Evolutionary conservation across 352 stramenopile genomes (phyloP).

Genomic region (Lagenidium sp.): DNA sequence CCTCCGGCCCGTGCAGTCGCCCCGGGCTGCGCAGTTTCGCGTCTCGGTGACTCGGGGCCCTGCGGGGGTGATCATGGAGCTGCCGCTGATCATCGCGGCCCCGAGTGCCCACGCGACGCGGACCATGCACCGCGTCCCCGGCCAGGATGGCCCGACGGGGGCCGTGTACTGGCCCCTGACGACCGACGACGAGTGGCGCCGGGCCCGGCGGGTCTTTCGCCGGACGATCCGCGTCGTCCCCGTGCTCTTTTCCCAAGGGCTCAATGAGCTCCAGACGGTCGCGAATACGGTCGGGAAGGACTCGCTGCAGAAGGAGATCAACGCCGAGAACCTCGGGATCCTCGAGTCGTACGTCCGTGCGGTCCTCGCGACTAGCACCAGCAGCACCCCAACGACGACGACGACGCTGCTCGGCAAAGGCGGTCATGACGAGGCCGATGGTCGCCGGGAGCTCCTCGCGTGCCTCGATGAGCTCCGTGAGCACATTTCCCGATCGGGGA

Average conservation of each 20-base stretch:
- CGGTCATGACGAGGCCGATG: slow-evolving; percentile 22
- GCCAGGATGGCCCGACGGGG: slow-evolving; percentile 61
- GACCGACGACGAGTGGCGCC: slow-evolving; percentile 32
- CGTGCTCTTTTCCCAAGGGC: slow-evolving; percentile 82
- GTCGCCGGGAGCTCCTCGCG: slow-evolving; percentile 18
- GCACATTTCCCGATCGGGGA: slow-evolving; percentile 18
- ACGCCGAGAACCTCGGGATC: slow-evolving; percentile 52
- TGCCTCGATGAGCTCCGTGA: slow-evolving; percentile 9
- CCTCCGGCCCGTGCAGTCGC: slow-evolving; percentile 54
- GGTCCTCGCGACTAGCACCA: slow-evolving; percentile 23
- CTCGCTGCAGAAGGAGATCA: slow-evolving; percentile 76
- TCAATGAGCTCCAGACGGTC: slow-evolving; percentile 93
- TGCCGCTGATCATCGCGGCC: slow-evolving; percentile 55
- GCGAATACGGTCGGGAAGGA: slow-evolving; percentile 82
- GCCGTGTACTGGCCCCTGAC: slow-evolving; percentile 56
- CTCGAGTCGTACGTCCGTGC: slow-evolving; percentile 49
- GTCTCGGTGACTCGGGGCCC: slow-evolving; percentile 59
- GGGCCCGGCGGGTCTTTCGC: slow-evolving; percentile 50
- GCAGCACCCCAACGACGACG: slow-evolving; percentile 19
- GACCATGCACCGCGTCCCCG: slow-evolving; percentile 70
- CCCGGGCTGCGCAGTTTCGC: slow-evolving; percentile 48
- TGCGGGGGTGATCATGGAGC: slow-evolving; percentile 54
- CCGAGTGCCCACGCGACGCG: slow-evolving; percentile 15
- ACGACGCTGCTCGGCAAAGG: slow-evolving; percentile 24
- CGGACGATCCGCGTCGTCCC: slow-evolving; percentile 54